Evolutionary conservation across 2,329 filamentous ascomycete genomes (phyloP).

Genomic region (Hypocreales sp.): DNA sequence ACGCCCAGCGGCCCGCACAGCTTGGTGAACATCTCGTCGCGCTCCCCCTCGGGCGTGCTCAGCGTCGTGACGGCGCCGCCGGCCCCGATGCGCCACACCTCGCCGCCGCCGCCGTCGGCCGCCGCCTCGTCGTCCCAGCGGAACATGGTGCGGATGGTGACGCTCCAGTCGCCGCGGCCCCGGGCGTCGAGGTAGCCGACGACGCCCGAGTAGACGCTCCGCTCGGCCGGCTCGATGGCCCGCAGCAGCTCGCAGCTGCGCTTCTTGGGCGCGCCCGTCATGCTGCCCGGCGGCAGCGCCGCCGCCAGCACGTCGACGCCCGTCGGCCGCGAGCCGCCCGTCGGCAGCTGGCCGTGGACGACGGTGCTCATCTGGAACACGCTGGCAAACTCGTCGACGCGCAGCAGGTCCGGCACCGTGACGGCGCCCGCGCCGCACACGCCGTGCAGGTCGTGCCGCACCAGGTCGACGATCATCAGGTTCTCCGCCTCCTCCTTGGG

Average conservation of each 20-base stretch:
- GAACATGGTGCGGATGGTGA: constrained; percentile 75
- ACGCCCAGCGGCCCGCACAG: constrained; percentile 40
- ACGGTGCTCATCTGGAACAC: constrained; percentile 88
- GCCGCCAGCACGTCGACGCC: constrained; percentile 64
- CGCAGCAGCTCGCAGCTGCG: constrained; percentile 73
- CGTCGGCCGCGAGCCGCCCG: constrained; percentile 4
- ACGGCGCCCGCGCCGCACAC: constrained; percentile 65
- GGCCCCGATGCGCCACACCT: constrained; percentile 72
- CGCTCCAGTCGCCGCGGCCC: constrained; percentile 78
- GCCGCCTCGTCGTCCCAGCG: constrained; percentile 46
- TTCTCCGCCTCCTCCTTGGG: constrained; percentile 93
- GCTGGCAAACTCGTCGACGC: constrained; percentile 79
- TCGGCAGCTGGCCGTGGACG: constrained; percentile 52
- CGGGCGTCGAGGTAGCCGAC: constrained; percentile 81
- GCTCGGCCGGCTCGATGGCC: constrained; percentile 46
- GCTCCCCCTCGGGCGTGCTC: constrained; percentile 66
- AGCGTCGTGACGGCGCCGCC: constrained; percentile 81
- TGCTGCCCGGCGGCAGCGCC: constrained; percentile 76
- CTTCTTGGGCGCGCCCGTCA: constrained; percentile 95
- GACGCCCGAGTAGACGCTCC: constrained; percentile 76
- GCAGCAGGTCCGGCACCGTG: constrained; percentile 60
- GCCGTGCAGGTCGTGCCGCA: constrained; percentile 85
- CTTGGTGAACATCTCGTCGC: constrained; percentile 81
- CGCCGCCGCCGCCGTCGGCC: constrained; percentile 17
- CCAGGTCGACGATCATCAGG: constrained; percentile 93